phyloP scores from a whole-genome alignment of 2,329 filamentous ascomycete species.

The Ceratocystis variospora region DNA sequence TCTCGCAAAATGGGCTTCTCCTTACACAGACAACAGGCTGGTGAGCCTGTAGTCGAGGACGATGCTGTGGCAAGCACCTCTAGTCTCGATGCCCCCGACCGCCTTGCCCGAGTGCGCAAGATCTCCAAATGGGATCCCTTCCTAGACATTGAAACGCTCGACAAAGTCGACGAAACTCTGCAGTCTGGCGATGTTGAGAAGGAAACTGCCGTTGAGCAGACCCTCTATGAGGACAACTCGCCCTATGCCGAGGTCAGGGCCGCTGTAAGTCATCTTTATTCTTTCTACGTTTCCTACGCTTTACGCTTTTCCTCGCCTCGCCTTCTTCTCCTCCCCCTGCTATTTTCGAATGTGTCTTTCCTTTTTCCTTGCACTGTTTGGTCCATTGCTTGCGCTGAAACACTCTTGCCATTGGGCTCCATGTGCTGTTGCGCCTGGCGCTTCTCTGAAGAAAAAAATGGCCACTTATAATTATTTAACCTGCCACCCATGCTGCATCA shows the following conservation, averaged over 20 bases:
- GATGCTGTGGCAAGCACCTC: slow-evolving; percentile 7
- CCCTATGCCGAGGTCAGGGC: slow-evolving; percentile 38
- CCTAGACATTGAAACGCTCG: slow-evolving; percentile 37
- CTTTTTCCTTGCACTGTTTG: not conserved
- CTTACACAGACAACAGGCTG: slow-evolving; percentile 16
- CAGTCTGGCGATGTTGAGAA: slow-evolving; percentile 33
- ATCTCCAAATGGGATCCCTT: slow-evolving; percentile 44
- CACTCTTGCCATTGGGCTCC: no score
- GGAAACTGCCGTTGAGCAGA: slow-evolving; percentile 33
- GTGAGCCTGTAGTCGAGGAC: slow-evolving; percentile 1
- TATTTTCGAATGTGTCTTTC: slow-evolving; percentile 27
- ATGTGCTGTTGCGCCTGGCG: no score
- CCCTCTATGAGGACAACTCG: slow-evolving; percentile 40
- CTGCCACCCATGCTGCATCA: no score
- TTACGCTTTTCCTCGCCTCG: slow-evolving; percentile 21
- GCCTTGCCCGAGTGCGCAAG: slow-evolving; percentile 14
- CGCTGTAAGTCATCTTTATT: slow-evolving; percentile 21
- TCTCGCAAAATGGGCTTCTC: slow-evolving; percentile 16
- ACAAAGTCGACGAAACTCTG: slow-evolving; percentile 38
- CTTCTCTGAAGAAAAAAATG: no score
- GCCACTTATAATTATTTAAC: no score
- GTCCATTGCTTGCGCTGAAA: no score
- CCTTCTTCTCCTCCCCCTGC: not conserved
- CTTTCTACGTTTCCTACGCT: slow-evolving; percentile 33
- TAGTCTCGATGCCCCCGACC: slow-evolving; percentile 12